A percentile compares a stretch with the other conserved stretches of the same genome.
Conservation (phyloP, 345 rosid species). For the Brassica incana region DNA sequence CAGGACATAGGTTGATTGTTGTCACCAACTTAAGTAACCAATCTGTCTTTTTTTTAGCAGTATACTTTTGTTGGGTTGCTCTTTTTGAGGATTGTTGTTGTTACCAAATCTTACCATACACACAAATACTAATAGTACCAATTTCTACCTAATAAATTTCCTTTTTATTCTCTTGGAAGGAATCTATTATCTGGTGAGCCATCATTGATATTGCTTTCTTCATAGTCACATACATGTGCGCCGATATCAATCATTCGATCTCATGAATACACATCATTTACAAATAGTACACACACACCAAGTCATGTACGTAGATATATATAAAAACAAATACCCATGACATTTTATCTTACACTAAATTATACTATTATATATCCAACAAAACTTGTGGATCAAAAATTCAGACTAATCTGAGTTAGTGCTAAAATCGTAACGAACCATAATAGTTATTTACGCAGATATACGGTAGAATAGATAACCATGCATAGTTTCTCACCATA, state of each 20-base stretch:
- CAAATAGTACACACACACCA: conserved; percentile 12
- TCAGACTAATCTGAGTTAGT: no score
- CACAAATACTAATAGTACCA: conserved; percentile 21
- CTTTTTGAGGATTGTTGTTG: conserved; percentile 37
- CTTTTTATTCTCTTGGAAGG: conserved; percentile 33
- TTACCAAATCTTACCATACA: conserved; percentile 39
- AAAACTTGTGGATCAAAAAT: no score
- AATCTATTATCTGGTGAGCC: conserved; percentile 29
- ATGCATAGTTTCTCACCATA: not conserved
- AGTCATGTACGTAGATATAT: conserved; percentile 12
- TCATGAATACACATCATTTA: conserved; percentile 33
- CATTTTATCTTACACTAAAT: not conserved
- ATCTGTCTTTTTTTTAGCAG: conserved; percentile 18
- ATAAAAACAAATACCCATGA: not conserved
- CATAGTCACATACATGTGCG: conserved; percentile 39
- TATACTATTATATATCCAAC: no score
- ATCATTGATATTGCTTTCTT: conserved; percentile 35
- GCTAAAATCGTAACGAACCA: no score
- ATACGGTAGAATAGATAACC: not conserved
- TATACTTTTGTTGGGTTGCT: conserved; percentile 29
- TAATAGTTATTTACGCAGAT: no score
- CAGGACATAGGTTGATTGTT: conserved; percentile 35
- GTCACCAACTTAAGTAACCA: conserved; percentile 40
- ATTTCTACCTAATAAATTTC: conserved; percentile 27
- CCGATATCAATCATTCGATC: conserved; percentile 36